phyloP scores from a whole-genome alignment of 2,329 filamentous ascomycete species.

The Ramularia collo-cygni region DNA sequence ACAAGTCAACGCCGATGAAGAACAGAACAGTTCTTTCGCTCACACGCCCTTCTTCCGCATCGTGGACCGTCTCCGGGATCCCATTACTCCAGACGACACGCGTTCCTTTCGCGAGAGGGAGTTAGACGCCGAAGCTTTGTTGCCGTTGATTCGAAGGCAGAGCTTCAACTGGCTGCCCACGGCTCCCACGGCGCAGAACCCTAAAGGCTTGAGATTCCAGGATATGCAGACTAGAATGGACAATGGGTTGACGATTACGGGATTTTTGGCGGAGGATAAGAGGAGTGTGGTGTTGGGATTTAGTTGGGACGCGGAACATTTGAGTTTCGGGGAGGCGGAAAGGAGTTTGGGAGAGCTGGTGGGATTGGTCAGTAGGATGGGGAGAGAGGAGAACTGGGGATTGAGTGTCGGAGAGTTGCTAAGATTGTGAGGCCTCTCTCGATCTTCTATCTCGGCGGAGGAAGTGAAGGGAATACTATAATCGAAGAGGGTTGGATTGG shows the following conservation, averaged over 20 bases:
- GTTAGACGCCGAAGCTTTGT: constrained; percentile 24
- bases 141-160: constrained; percentile 26
- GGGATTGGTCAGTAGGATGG: constrained; percentile 21
- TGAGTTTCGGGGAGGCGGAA: constrained; percentile 24
- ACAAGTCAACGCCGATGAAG: constrained; percentile 26
- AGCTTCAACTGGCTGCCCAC: constrained; percentile 31
- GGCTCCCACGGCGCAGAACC: constrained; percentile 23
- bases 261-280: constrained; percentile 28
- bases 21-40: constrained; percentile 23
- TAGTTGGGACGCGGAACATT: constrained; percentile 29
- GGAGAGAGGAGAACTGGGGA: constrained; percentile 24
- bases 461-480: no score
- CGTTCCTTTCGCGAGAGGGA: constrained; percentile 26
- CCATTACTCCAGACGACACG: constrained; percentile 21
- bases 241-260: constrained; percentile 28
- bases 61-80: constrained; percentile 25
- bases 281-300: constrained; percentile 25
- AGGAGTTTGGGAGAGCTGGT: constrained; percentile 21
- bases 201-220: constrained; percentile 24
- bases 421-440: constrained; percentile 18
- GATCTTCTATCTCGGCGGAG: no score
- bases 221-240: constrained; percentile 30
- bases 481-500: no score
- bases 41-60: constrained; percentile 28
- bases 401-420: constrained; percentile 21